Percentiles rank a stretch among this genome's conserved stretches.
Conservation (phyloP, 1,284 basidiomycete species). For the Schizophyllum amplum region DNA sequence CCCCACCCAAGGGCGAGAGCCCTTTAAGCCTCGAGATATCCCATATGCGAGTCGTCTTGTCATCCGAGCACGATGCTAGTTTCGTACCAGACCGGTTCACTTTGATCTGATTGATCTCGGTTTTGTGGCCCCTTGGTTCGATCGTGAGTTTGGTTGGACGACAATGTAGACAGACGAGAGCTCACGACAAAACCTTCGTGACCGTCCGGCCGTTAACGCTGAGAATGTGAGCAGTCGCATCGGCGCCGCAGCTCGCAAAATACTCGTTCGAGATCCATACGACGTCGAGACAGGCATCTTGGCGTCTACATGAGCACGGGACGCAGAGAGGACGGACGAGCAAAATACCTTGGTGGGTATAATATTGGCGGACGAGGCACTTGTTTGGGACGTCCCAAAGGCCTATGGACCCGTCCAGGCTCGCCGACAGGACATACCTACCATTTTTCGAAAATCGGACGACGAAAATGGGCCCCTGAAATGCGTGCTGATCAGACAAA, state of each 20-base stretch:
- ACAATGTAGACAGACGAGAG: conserved; percentile 7
- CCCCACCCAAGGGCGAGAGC: not conserved
- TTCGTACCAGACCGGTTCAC: conserved; percentile 56
- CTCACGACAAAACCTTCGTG: conserved; percentile 50
- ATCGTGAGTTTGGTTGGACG: not conserved
- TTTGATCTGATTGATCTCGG: conserved; percentile 75
- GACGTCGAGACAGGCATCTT: conserved; percentile 75
- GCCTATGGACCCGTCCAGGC: conserved; percentile 66
- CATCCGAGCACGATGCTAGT: conserved; percentile 76
- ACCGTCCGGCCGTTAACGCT: conserved; percentile 42
- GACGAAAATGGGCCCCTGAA: conserved; percentile 68
- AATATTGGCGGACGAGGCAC: conserved; percentile 52
- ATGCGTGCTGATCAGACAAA: no score
- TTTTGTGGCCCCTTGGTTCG: conserved; percentile 48
- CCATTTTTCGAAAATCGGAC: conserved; percentile 65
- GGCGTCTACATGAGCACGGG: conserved; percentile 7
- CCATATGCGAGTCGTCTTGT: conserved; percentile 72
- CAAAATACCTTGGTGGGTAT: conserved; percentile 52
- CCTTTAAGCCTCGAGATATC: conserved; percentile 30
- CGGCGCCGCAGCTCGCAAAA: conserved; percentile 71
- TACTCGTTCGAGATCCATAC: conserved; percentile 71
- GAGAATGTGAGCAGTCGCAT: conserved; percentile 55
- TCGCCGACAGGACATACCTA: conserved; percentile 61
- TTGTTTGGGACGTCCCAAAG: conserved; percentile 70
- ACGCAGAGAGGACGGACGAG: conserved; percentile 3